phyloP scores from a whole-genome alignment of 192 early-diverging fungal species.

The Thamnidium elegans region DNA sequence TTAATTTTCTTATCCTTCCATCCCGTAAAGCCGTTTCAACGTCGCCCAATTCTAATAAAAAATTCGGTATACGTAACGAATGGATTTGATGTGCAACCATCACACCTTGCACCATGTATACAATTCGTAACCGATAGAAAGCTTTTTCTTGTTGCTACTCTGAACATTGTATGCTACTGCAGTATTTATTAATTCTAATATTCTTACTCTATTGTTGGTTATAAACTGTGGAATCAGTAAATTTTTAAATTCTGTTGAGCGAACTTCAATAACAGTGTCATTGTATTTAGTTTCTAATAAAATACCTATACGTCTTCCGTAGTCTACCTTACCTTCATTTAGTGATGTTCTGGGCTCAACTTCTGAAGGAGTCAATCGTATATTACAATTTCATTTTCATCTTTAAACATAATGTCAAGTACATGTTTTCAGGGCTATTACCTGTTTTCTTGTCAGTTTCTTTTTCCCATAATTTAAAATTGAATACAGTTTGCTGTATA shows the following conservation, averaged over 20 bases:
- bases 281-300: conserved; percentile 1
- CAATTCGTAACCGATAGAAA: too few species aligned
- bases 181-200: conserved; percentile 12
- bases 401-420: conserved; percentile 14
- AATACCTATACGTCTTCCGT: background rate
- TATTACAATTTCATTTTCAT: conserved; percentile 5
- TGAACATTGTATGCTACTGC: conserved; percentile 19
- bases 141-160: too few species aligned
- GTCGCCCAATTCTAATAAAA: too few species aligned
- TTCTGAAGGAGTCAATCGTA: conserved; percentile 1
- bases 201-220: conserved; percentile 10
- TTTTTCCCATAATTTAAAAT: conserved; percentile 9
- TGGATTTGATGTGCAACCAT: too few species aligned
- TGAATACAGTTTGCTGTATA: conserved; percentile 6
- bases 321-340: conserved; percentile 6
- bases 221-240: background rate
- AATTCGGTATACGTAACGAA: too few species aligned
- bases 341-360: background rate
- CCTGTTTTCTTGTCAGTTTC: conserved; percentile 3
- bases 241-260: background rate
- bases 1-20: too few species aligned
- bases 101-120: too few species aligned
- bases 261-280: conserved; percentile 3
- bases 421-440: conserved; percentile 9
- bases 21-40: too few species aligned